Evolutionary conservation across 2,329 filamentous ascomycete species (phyloP).

Genomic region (Epichloe glyceriae): DNA sequence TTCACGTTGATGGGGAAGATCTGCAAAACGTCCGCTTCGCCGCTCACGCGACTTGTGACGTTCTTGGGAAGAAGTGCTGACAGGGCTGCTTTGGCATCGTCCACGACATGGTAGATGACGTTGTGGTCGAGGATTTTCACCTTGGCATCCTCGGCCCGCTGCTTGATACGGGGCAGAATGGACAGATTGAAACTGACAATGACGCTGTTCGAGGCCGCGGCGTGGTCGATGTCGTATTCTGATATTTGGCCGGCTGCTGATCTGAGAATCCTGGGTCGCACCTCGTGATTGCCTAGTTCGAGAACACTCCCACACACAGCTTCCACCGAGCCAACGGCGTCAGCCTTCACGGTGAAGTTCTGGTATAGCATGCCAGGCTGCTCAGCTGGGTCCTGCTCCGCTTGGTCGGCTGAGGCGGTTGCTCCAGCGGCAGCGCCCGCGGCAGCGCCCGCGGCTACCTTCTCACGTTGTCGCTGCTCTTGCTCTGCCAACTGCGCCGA

Average conservation of each 20-base stretch:
- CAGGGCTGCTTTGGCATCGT: slow-evolving; percentile 57
- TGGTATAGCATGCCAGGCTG: slow-evolving; percentile 39
- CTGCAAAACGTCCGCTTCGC: slow-evolving; percentile 76
- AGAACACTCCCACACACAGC: slow-evolving; percentile 68
- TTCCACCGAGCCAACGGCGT: slow-evolving; percentile 89
- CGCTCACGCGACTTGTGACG: slow-evolving; percentile 57
- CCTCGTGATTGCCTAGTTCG: slow-evolving; percentile 73
- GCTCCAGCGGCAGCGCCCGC: slow-evolving; percentile 24
- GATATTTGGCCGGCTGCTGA: slow-evolving; percentile 65
- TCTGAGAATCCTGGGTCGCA: slow-evolving; percentile 63
- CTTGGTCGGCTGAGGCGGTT: slow-evolving; percentile 20
- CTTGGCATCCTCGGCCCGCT: slow-evolving; percentile 54
- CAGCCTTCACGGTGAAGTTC: slow-evolving; percentile 80
- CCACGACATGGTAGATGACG: slow-evolving; percentile 69
- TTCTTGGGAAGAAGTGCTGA: slow-evolving; percentile 55
- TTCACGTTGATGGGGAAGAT: slow-evolving; percentile 75
- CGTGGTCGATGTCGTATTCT: slow-evolving; percentile 84
- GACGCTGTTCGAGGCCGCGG: slow-evolving; percentile 59
- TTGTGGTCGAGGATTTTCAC: slow-evolving; percentile 76
- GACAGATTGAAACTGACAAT: slow-evolving; percentile 79
- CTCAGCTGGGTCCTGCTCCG: slow-evolving; percentile 24
- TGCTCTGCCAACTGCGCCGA: slow-evolving; percentile 70
- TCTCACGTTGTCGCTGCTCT: slow-evolving; percentile 48
- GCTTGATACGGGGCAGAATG: slow-evolving; percentile 53
- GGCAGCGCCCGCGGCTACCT: slow-evolving; percentile 26